These are phyloP conservation scores for Cercospora citrullina DNA, from an alignment of 2,329 filamentous ascomycete genomes.

Conservation along the genomic window DNA sequence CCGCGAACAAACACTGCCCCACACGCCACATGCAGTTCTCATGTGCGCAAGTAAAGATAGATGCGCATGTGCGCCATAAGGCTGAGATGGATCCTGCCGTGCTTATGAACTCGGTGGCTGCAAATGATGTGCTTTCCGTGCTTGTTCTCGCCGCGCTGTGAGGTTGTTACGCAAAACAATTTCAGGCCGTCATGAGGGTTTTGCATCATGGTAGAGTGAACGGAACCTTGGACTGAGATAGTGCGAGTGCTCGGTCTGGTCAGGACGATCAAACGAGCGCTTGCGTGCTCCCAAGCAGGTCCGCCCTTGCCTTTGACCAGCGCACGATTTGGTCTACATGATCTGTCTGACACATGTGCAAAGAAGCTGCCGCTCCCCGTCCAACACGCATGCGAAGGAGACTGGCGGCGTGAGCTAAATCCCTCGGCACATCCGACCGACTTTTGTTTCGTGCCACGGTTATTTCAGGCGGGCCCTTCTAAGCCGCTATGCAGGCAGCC, in stretches of 20 bases:
- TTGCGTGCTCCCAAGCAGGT: background rate
- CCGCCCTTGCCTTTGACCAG: background rate
- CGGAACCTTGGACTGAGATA: background rate
- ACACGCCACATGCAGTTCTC: background rate
- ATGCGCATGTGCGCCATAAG: background rate
- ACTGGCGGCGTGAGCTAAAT: background rate
- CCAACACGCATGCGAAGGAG: background rate
- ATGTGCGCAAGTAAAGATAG: background rate
- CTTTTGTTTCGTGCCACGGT: background rate
- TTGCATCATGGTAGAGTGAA: background rate
- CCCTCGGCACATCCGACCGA: background rate
- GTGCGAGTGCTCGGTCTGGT: background rate
- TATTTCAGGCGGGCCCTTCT: background rate
- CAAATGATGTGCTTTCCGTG: background rate
- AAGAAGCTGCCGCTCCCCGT: background rate
- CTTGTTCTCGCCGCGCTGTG: background rate
- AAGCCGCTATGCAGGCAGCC: background rate
- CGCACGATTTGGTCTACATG: background rate
- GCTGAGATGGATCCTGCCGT: background rate
- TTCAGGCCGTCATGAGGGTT: background rate
- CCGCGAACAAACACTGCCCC: background rate
- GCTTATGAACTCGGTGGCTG: background rate
- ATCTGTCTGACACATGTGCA: background rate
- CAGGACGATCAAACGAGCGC: background rate
- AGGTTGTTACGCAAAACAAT: background rate